Evolutionary conservation across 179 eudicot species (phyloP).

Genomic region (Vitellaria paradoxa): DNA sequence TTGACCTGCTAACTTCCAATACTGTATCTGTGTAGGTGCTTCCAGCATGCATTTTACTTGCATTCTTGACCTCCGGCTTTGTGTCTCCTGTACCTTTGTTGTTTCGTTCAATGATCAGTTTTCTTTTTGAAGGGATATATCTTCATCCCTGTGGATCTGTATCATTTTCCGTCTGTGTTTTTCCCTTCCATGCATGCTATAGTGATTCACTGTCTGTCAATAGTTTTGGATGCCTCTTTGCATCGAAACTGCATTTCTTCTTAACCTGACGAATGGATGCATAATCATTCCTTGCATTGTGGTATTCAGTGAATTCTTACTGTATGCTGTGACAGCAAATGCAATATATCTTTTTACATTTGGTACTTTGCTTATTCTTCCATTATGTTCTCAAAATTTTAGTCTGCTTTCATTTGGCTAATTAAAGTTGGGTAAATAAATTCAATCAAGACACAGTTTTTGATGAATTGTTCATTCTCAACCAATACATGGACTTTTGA

Average conservation of each 20-base stretch:
- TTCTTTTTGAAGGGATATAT: background rate
- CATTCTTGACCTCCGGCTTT: constrained; percentile 1
- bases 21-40: background rate
- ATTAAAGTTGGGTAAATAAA: background rate
- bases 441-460: background rate
- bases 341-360: background rate
- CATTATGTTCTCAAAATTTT: background rate
- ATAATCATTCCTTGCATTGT: background rate
- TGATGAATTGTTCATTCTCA: background rate
- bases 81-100: background rate
- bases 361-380: background rate
- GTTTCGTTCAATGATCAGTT: background rate
- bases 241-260: background rate
- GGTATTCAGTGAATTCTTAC: background rate
- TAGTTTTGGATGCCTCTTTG: background rate
- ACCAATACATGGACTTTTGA: background rate
- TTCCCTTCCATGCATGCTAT: background rate
- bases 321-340: background rate
- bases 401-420: background rate
- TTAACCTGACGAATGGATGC: background rate
- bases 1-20: background rate
- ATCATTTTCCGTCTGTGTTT: background rate
- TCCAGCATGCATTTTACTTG: constrained; percentile 5
- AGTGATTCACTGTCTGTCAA: background rate
- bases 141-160: background rate